Evolutionary conservation across 2,329 filamentous ascomycete species (phyloP).

Genomic region (Dactylonectria macrodidyma): DNA sequence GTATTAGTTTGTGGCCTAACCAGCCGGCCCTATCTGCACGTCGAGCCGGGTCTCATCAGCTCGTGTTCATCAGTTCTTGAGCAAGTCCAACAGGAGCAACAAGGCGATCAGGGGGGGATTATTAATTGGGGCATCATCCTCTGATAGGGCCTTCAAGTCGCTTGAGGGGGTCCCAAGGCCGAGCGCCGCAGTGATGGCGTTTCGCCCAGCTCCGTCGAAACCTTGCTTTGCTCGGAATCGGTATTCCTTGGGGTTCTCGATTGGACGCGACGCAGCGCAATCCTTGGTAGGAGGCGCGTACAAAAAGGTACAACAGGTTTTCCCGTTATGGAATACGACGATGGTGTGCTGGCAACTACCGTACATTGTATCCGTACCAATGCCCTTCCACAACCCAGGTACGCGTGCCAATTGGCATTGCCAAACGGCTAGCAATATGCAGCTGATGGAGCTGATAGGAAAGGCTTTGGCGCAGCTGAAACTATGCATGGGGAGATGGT

Average conservation of each 20-base stretch:
- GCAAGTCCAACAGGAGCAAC: constrained; percentile 6
- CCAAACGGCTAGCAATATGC: constrained; percentile 1
- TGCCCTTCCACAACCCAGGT: neutral
- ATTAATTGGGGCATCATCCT: constrained; percentile 40
- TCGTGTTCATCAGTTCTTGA: neutral
- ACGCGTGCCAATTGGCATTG: neutral
- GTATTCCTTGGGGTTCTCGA: neutral
- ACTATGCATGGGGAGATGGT: constrained; percentile 29
- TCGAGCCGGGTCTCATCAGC: constrained; percentile 19
- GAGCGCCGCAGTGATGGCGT: constrained; percentile 38
- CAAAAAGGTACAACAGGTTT: neutral
- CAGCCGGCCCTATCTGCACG: constrained; percentile 13
- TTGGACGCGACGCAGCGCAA: constrained; percentile 5
- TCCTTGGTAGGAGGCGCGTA: constrained; percentile 3
- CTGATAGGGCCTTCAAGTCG: constrained; percentile 39
- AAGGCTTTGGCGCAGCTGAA: constrained; percentile 36
- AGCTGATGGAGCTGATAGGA: constrained; percentile 26
- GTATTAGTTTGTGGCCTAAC: constrained; percentile 19
- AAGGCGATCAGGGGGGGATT: constrained; percentile 32
- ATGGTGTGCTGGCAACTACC: neutral
- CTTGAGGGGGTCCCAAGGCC: constrained; percentile 17
- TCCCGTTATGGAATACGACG: neutral
- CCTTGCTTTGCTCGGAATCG: constrained; percentile 31
- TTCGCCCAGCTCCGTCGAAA: constrained; percentile 30
- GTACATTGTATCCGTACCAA: neutral